These are phyloP conservation scores for Dendryphion nanum DNA, from an alignment of 2,329 filamentous ascomycete genomes.

Conservation along the genomic window DNA sequence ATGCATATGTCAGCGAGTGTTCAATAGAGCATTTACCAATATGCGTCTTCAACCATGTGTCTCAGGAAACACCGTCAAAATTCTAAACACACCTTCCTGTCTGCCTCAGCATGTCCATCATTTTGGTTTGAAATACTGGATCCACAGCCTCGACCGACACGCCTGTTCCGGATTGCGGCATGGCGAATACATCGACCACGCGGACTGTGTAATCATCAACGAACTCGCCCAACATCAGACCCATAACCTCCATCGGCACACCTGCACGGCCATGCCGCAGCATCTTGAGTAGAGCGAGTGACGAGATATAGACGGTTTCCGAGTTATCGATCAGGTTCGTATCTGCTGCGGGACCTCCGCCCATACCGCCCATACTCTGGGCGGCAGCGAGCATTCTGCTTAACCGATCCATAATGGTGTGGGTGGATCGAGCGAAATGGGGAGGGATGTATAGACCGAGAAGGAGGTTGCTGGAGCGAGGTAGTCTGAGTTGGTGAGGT, in stretches of 20 bases:
- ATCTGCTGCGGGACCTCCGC: conserved; percentile 69
- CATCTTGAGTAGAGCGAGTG: conserved; percentile 96
- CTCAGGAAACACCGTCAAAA: background rate
- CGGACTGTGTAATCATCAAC: conserved; percentile 98
- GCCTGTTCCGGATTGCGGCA: conserved; percentile 97
- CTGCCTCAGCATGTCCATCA: conserved; percentile 99
- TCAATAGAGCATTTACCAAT: too few species aligned
- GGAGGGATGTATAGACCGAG: background rate
- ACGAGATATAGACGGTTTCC: conserved; percentile 99
- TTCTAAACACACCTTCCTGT: conserved; percentile 72
- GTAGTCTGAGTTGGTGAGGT: conserved; percentile 1
- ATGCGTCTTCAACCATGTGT: background rate
- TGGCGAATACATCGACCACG: conserved; percentile 97
- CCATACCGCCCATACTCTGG: conserved; percentile 65
- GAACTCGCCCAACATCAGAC: conserved; percentile 97
- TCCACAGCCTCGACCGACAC: conserved; percentile 98
- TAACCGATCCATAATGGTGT: conserved; percentile 75
- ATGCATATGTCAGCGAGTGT: conserved; percentile 18
- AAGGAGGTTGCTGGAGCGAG: conserved; percentile 3
- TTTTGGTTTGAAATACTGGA: conserved; percentile 98
- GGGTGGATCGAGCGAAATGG: background rate
- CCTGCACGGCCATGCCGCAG: conserved; percentile 93
- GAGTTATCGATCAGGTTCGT: conserved; percentile 97
- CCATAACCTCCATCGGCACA: conserved; percentile 99
- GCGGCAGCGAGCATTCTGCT: conserved; percentile 81